Evolutionary conservation across 148 eudicot species (phyloP).

Genomic region (Rhododendron griersonianum): DNA sequence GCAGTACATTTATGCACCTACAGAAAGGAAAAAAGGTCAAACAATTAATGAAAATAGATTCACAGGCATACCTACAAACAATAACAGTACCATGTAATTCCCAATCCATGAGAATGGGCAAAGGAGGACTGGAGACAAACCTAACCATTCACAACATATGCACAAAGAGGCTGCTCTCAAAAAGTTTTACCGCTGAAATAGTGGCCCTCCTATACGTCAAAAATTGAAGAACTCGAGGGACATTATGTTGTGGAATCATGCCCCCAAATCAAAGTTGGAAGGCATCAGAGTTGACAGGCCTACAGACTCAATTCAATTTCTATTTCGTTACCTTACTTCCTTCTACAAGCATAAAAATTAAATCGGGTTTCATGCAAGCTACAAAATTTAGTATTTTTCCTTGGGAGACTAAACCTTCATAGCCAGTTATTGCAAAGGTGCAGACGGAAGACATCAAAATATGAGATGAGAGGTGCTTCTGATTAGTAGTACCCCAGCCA

Average conservation of each 20-base stretch:
- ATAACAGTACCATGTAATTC: not conserved
- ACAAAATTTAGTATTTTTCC: not conserved
- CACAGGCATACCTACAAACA: not conserved
- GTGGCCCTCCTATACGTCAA: not conserved
- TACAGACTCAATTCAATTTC: not conserved
- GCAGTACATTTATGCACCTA: constrained; percentile 89
- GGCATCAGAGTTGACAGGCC: not conserved
- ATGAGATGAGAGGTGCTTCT: not conserved
- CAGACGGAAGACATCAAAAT: not conserved
- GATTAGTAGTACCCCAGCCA: not conserved
- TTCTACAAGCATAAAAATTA: not conserved
- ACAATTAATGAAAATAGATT: not conserved
- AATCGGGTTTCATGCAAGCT: not conserved
- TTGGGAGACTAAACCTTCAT: not conserved
- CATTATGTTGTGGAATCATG: not conserved
- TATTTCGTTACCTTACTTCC: not conserved
- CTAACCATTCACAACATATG: not conserved
- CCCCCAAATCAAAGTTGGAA: not conserved
- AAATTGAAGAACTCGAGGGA: not conserved
- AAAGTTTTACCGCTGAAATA: not conserved
- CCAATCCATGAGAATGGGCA: not conserved
- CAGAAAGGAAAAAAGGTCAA: constrained; percentile 11
- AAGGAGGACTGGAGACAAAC: not conserved
- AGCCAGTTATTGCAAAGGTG: constrained; percentile 1
- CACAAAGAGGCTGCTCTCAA: not conserved